A percentile compares a stretch with the other conserved stretches of the same genome.
phyloP scores from a whole-genome alignment of 129 eudicot genomes.

The Chrysanthemum lavandulifolium region DNA sequence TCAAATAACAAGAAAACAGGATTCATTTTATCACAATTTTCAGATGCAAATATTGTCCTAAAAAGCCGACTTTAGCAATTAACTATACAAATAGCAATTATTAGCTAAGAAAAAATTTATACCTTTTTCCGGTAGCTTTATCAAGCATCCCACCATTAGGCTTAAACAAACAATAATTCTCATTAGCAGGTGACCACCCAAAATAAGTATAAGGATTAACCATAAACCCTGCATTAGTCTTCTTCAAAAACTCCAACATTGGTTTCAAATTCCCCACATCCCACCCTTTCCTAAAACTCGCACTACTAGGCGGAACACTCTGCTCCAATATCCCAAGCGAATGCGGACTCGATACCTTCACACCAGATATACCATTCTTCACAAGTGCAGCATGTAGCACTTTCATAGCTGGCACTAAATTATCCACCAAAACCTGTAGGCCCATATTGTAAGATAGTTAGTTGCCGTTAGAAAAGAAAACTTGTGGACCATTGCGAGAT shows the following conservation, averaged over 20 bases:
- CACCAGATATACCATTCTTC: conserved; percentile 39
- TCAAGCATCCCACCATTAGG: conserved; percentile 57
- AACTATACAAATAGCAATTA: neutral
- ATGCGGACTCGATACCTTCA: conserved; percentile 73
- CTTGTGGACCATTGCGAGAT: no score
- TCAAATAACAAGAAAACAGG: no score
- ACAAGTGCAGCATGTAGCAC: conserved; percentile 58
- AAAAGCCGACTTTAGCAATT: no score
- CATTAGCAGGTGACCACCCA: conserved; percentile 50
- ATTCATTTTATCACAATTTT: no score
- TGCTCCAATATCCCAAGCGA: conserved; percentile 63
- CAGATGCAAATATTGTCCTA: neutral
- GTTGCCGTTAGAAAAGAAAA: no score
- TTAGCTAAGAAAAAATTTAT: conserved; percentile 4
- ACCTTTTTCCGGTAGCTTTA: conserved; percentile 47
- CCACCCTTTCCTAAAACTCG: conserved; percentile 87
- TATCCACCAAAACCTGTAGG: conserved; percentile 63
- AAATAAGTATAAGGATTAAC: conserved; percentile 96
- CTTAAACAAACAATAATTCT: conserved; percentile 43
- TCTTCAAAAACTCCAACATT: conserved; percentile 60
- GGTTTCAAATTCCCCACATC: conserved; percentile 72
- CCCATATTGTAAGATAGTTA: conserved; percentile 33
- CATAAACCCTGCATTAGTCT: conserved; percentile 75
- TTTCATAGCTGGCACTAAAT: conserved; percentile 80
- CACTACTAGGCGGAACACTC: conserved; percentile 74